These are phyloP conservation scores for Hypholoma sublateritium DNA, from an alignment of 768 basidiomycete species.

Conservation along the genomic window DNA sequence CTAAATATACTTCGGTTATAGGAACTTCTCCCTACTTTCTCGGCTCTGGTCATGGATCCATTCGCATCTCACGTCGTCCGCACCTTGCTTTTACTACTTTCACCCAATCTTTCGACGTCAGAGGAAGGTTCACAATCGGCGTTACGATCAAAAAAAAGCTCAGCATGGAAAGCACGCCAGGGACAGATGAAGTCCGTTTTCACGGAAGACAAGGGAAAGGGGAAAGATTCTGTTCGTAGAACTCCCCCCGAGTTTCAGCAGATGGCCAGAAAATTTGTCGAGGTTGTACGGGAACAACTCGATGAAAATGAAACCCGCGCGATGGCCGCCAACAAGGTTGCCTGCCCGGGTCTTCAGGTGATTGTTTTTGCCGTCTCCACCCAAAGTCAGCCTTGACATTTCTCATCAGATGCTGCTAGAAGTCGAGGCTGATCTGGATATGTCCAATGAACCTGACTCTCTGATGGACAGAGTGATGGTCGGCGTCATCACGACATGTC, in stretches of 20 bases:
- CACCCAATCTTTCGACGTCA: constrained; percentile 50
- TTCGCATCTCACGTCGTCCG: constrained; percentile 92
- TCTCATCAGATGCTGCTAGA: constrained; percentile 70
- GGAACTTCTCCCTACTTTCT: constrained; percentile 70
- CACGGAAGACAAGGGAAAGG: constrained; percentile 39
- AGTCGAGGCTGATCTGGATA: constrained; percentile 69
- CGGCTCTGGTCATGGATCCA: constrained; percentile 73
- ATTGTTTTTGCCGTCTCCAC: constrained; percentile 1
- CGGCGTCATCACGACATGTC: constrained; percentile 65
- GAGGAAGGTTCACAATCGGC: constrained; percentile 36
- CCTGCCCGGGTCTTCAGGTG: constrained; percentile 77
- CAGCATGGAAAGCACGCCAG: constrained; percentile 78
- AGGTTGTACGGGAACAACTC: constrained; percentile 48
- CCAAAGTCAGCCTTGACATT: constrained; percentile 9
- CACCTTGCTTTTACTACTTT: constrained; percentile 75
- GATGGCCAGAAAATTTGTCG: constrained; percentile 47
- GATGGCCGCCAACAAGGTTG: constrained; percentile 72
- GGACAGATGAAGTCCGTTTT: constrained; percentile 83
- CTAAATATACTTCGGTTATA: constrained; percentile 24
- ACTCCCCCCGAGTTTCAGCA: constrained; percentile 50
- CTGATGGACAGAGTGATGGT: constrained; percentile 81
- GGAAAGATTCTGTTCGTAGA: constrained; percentile 23
- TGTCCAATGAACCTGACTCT: constrained; percentile 60
- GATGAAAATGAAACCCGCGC: constrained; percentile 75
- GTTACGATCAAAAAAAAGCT: constrained; percentile 84